Conservation (phyloP, 805 yeast species). For the Clavispora carvajalis region DNA sequence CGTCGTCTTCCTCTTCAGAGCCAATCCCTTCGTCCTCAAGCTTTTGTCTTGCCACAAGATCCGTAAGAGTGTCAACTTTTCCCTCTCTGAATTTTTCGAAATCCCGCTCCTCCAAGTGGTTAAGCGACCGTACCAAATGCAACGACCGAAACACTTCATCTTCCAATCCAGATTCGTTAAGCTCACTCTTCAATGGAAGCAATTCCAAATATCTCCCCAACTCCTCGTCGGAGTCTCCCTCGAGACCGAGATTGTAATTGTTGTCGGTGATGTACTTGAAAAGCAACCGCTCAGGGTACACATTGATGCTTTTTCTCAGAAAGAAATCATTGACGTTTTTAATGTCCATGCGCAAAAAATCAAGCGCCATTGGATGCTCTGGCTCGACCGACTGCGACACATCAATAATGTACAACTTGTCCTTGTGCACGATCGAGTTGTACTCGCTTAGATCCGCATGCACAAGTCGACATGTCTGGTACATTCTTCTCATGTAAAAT, state of each 20-base stretch:
- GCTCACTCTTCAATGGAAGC: constrained; percentile 55
- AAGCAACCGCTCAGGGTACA: constrained; percentile 75
- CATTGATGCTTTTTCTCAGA: constrained; percentile 60
- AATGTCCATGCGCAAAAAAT: constrained; percentile 94
- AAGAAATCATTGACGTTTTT: constrained; percentile 92
- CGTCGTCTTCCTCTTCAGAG: constrained; percentile 2
- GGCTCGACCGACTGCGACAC: constrained; percentile 98
- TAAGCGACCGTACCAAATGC: constrained; percentile 71
- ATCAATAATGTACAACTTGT: constrained; percentile 79
- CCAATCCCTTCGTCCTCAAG: constrained; percentile 17
- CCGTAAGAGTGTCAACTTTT: constrained; percentile 70
- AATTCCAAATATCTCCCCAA: constrained; percentile 39
- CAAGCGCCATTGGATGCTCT: constrained; percentile 94
- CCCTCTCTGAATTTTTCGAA: constrained; percentile 75
- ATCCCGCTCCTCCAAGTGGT: constrained; percentile 87
- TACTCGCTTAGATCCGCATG: constrained; percentile 98
- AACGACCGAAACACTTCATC: constrained; percentile 86
- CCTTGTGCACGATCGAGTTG: constrained; percentile 80
- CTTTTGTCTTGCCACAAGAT: constrained; percentile 39
- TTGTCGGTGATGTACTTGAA: constrained; percentile 70
- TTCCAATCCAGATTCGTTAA: constrained; percentile 49
- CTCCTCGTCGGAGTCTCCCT: constrained; percentile 37
- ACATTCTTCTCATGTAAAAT: constrained; percentile 80
- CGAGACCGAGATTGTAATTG: constrained; percentile 31
- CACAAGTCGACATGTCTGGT: constrained; percentile 81